A percentile compares a stretch with the other conserved stretches of the same genome.
Evolutionary conservation across 495 filamentous ascomycete genomes (phyloP).

Genomic region (Penicillium subrubescens): DNA sequence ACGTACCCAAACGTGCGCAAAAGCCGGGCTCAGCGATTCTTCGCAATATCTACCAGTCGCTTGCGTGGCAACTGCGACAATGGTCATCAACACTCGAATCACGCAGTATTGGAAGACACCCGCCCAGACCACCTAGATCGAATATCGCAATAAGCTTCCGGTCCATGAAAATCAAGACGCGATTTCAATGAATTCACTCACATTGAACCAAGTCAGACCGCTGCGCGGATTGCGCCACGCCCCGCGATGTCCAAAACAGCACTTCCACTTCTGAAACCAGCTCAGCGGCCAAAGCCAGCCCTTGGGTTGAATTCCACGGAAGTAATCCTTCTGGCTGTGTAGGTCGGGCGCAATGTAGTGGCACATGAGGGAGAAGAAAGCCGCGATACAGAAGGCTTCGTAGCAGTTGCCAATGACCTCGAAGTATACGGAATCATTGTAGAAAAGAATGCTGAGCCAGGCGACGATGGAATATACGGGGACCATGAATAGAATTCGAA

Average conservation of each 20-base stretch:
- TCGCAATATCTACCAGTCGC: constrained; percentile 67
- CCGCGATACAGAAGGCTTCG: constrained; percentile 88
- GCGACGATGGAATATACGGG: constrained; percentile 80
- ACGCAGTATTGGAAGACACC: constrained; percentile 78
- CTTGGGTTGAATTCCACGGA: constrained; percentile 66
- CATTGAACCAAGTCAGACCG: constrained; percentile 93
- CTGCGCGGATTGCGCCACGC: constrained; percentile 74
- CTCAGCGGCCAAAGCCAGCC: constrained; percentile 75
- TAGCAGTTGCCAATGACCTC: constrained; percentile 82
- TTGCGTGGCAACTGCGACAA: constrained; percentile 57
- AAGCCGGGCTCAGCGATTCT: constrained; percentile 62
- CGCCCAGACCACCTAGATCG: constrained; percentile 63
- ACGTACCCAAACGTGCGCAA: constrained; percentile 71
- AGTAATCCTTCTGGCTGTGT: constrained; percentile 86
- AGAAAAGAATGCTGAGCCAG: constrained; percentile 76
- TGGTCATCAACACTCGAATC: constrained; percentile 64
- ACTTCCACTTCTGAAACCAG: constrained; percentile 65
- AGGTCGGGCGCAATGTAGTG: constrained; percentile 79
- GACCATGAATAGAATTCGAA: constrained; percentile 90
- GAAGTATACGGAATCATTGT: constrained; percentile 81
- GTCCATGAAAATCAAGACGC: background rate
- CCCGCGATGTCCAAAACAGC: constrained; percentile 65
- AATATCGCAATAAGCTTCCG: background rate
- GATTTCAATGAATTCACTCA: constrained; percentile 16
- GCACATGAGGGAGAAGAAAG: constrained; percentile 89